Conservation (phyloP, 305 asterid genomes). For the Caryopteris hybrid region DNA sequence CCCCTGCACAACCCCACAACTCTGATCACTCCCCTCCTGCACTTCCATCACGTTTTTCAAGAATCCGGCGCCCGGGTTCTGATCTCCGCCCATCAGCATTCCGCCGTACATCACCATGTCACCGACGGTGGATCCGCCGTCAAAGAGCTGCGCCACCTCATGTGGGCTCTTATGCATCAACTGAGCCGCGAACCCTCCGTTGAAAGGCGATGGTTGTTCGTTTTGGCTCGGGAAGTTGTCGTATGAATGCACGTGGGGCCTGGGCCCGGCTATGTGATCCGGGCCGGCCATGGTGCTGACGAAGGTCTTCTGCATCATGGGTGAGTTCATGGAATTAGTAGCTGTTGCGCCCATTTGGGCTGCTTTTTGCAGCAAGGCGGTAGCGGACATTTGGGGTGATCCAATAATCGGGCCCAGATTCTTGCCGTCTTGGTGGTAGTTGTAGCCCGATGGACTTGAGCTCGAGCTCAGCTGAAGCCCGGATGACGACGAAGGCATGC, state of each 20-base stretch:
- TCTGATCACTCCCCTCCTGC: constrained; percentile 28
- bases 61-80: constrained; percentile 27
- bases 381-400: constrained; percentile 75
- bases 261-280: constrained; percentile 26
- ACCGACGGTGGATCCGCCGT: constrained; percentile 31
- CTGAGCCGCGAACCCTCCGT: constrained; percentile 27
- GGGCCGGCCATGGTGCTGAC: constrained; percentile 55
- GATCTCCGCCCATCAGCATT: constrained; percentile 53
- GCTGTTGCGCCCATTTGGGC: constrained; percentile 87
- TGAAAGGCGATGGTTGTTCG: constrained; percentile 30
- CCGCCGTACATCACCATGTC: constrained; percentile 70
- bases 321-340: constrained; percentile 48
- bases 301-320: constrained; percentile 65
- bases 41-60: constrained; percentile 37
- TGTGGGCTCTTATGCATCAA: constrained; percentile 42
- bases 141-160: constrained; percentile 41
- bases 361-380: constrained; percentile 80
- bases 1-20: background rate
- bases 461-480: constrained; percentile 80
- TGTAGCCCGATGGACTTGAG: constrained; percentile 37
- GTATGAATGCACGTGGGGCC: constrained; percentile 7
- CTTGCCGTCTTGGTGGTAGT: constrained; percentile 39
- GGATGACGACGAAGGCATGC: constrained; percentile 49
- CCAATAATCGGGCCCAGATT: constrained; percentile 40
- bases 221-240: constrained; percentile 34